Percentiles rank a stretch among this genome's conserved stretches.
These are phyloP conservation scores for Ambispora gerdemannii DNA, from an alignment of 192 early-diverging fungal genomes.

Conservation along the genomic window DNA sequence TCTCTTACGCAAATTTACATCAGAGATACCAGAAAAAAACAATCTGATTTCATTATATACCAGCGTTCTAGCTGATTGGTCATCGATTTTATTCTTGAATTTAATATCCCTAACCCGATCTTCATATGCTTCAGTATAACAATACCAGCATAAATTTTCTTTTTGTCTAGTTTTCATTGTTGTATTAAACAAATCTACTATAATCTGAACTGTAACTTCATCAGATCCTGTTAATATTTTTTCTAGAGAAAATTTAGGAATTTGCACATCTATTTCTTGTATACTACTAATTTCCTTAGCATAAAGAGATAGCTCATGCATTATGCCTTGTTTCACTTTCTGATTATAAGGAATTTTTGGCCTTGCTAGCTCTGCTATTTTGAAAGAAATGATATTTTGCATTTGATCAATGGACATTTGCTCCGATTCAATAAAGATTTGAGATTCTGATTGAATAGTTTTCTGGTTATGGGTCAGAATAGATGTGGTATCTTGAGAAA, in stretches of 20 bases:
- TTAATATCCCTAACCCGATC: conserved; percentile 16
- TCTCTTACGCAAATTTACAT: neutral
- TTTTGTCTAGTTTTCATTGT: conserved; percentile 25
- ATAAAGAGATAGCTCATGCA: conserved; percentile 12
- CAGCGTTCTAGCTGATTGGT: conserved; percentile 13
- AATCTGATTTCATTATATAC: conserved; percentile 21
- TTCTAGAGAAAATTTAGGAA: conserved; percentile 21
- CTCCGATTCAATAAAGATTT: neutral
- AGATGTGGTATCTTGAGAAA: conserved; percentile 1
- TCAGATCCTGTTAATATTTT: conserved; percentile 9
- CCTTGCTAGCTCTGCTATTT: neutral
- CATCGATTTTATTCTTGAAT: neutral
- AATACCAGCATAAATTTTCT: conserved; percentile 24
- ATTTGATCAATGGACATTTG: conserved; percentile 8
- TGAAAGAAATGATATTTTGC: conserved; percentile 13
- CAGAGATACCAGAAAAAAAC: conserved; percentile 9
- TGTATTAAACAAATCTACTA: conserved; percentile 8
- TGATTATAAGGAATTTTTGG: conserved; percentile 22
- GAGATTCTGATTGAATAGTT: conserved; percentile 15
- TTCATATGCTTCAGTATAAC: conserved; percentile 21
- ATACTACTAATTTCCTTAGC: neutral
- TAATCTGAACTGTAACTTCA: conserved; percentile 1
- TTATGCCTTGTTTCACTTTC: conserved; percentile 19
- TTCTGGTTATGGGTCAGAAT: neutral
- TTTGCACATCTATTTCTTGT: neutral